Evolutionary conservation across 306 rosid species (phyloP), one percentile per base, ranked within the genome.

Genomic region (Oemleria cerasiformis): DNA sequence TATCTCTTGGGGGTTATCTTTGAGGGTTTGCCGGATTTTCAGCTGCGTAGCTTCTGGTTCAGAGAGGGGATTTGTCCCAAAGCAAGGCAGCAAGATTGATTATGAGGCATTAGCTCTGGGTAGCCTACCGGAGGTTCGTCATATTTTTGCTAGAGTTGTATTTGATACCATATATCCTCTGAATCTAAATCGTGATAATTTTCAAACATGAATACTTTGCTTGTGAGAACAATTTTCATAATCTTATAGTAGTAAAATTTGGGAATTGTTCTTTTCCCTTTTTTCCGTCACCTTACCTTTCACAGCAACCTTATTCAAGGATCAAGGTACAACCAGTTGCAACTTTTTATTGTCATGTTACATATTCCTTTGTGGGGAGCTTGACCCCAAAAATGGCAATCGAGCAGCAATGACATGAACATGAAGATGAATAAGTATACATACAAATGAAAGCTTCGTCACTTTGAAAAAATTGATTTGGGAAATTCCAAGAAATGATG

Each of bases 161-260:
- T 86, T 92, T 62, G 93, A 92, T 57, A 87, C 96, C 5, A 44
- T 89, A 20, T 92, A 78, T 80, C 97, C 96, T 67, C 78, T 74
- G 41, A 79, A 63, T 54, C 64, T 75, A 73, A 70, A 43, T 57
- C 71, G 67, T 43, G 65, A 70, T 71, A 67, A 54, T 40, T 40
- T 19, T 19, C 49, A 51, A 40, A 53, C 68, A 71, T 54, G 71
- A 56, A 20, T 65, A 61, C 2, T n/a, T 49, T n/a, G 68, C n/a
- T 74, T 38, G 50, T 74, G 38, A 50, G 53, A 77, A 76, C 44
- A 41, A 19, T 64, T 64, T 19, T 38, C 10, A 2, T n/a, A 3
- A 3, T 2, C 17, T 8, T 58, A 25, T 38, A 60, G 0, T 8
- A 60, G 44, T 36, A 36, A 34, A 38, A 2, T 16, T 0, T 34